phyloP scores from a whole-genome alignment of 73 alveolate genomes.

The Durusdinium trenchii region DNA sequence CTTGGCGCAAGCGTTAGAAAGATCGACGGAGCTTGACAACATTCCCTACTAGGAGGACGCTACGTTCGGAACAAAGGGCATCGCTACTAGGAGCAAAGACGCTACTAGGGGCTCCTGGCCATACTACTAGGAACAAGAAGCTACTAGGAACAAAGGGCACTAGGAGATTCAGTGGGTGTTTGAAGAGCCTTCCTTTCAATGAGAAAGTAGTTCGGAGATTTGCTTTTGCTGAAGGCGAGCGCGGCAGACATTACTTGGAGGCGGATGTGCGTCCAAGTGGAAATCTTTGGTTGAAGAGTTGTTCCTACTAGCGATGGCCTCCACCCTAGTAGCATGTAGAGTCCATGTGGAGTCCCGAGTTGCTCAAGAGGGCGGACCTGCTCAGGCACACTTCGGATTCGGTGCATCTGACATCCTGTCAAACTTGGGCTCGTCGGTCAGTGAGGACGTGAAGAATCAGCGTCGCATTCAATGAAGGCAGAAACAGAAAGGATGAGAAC shows the following conservation, averaged over 20 bases:
- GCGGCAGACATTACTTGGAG: constrained; percentile 62
- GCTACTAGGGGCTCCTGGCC: no score
- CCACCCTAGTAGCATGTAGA: no score
- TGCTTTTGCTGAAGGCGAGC: constrained; percentile 31
- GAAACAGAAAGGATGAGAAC: background rate
- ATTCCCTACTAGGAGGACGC: background rate
- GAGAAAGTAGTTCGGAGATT: background rate
- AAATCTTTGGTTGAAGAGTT: background rate
- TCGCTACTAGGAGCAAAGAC: no score
- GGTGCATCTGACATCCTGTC: constrained; percentile 53
- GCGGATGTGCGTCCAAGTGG: background rate
- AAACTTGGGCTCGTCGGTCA: background rate
- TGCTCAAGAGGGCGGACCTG: background rate
- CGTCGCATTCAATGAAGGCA: no score
- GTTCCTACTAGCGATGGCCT: no score
- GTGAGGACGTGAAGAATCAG: no score
- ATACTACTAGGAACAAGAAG: no score
- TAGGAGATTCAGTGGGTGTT: background rate
- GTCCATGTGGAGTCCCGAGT: no score
- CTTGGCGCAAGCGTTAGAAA: background rate
- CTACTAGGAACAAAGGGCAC: no score
- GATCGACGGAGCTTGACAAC: background rate
- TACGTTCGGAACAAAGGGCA: no score
- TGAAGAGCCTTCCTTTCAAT: background rate
- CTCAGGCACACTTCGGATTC: background rate